Conservation (phyloP, 2,329 filamentous ascomycete genomes). For the Fusarium illudens region DNA sequence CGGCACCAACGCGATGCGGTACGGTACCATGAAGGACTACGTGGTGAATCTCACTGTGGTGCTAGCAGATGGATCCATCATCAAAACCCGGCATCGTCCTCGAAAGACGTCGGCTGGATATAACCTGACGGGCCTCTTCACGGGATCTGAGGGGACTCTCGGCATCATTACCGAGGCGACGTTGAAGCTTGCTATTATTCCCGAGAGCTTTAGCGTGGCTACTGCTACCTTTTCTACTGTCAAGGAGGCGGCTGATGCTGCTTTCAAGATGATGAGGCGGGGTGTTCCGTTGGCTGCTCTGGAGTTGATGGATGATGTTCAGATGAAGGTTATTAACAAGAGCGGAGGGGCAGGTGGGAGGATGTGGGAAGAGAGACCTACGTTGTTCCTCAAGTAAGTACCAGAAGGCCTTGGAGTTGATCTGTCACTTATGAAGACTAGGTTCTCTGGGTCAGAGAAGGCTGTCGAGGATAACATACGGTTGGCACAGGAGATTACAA, state of each 20-base stretch:
- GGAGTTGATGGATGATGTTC: constrained; percentile 70
- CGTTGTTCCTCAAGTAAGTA: constrained; percentile 73
- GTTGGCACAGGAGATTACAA: constrained; percentile 64
- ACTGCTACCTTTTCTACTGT: constrained; percentile 69
- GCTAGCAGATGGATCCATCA: constrained; percentile 69
- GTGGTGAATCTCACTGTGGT: constrained; percentile 77
- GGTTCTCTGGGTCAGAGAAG: constrained; percentile 70
- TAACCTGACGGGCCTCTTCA: constrained; percentile 73
- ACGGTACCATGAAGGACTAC: constrained; percentile 81
- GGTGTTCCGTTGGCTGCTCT: constrained; percentile 73
- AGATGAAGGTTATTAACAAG: constrained; percentile 74
- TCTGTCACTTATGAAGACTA: constrained; percentile 5
- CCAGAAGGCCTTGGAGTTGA: too few relatives aligned
- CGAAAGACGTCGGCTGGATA: constrained; percentile 77
- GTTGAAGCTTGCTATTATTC: constrained; percentile 71
- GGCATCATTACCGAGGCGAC: constrained; percentile 77
- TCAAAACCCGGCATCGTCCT: constrained; percentile 73
- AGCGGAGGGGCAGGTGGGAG: constrained; percentile 64
- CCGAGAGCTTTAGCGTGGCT: constrained; percentile 70
- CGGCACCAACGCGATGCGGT: constrained; percentile 68
- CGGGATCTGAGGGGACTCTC: constrained; percentile 75
- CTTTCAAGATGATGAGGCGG: constrained; percentile 68
- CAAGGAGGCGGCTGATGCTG: constrained; percentile 69
- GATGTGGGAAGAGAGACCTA: constrained; percentile 74
- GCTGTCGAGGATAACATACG: constrained; percentile 69